Evolutionary conservation across 2,329 filamentous ascomycete species (phyloP), one percentile per base, ranked within the genome.

Genomic region (Pezicula carpinea): DNA sequence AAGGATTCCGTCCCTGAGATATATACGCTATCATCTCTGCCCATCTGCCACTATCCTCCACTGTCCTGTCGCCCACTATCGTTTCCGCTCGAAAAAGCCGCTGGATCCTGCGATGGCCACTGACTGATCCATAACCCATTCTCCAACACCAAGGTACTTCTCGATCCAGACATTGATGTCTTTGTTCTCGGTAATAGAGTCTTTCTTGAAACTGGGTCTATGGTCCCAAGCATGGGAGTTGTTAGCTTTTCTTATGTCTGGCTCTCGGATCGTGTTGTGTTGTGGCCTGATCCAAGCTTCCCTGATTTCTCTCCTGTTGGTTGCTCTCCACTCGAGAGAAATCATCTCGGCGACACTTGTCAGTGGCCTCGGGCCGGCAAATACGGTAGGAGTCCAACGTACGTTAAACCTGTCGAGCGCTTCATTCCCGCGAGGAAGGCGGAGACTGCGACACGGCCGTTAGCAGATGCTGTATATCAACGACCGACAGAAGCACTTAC

Each of bases 121-220:
- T 23, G 90, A 95, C 73, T 95, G 87, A 69, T 99, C 93, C 90
- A 99, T 95, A 55, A 96, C 87, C 82, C 90, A 96, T 74, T 99
- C 93, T 59, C 93, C 93, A 15, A 96, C 85, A 53, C 89, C 89
- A 36, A 97, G 82, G 68, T 97, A 97, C 66, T 86, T 92, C 63
- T 92, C 86, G 57, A 97, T 82, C 90, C 91, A 97, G 63, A 83
- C 85, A 66, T 86, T 85, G 58, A 93, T 69, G 53, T 91, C 85
- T 66, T 89, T 87, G 68, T 83, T 92, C 49, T 95, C 89, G 65
- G 85, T 79, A 62, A 96, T 79, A 59, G 84, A 83, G 56, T 96
- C 90, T 61, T 87, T 85, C 73, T 90, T 89, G 71, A 99, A 79
- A 77, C 93, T 96, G 70, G 80, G 77, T 65, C 77, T 83, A 66